A percentile compares a stretch with the other conserved stretches of the same genome.
phyloP scores from a whole-genome alignment of 345 rosid species.

The Eucalyptus curtisii region DNA sequence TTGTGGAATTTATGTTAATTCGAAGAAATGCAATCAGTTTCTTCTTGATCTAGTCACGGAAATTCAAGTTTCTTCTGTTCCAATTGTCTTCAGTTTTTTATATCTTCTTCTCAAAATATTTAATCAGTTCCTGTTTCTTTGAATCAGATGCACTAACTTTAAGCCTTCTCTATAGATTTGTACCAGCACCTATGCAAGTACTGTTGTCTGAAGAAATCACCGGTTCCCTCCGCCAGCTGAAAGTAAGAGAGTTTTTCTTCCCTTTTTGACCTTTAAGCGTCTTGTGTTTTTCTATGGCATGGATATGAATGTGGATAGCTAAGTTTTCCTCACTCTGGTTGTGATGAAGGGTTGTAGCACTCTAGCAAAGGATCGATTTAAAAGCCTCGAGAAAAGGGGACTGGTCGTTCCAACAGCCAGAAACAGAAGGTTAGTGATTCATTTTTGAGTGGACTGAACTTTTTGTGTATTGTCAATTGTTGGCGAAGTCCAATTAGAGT shows the following conservation, averaged over 20 bases:
- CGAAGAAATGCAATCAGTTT: neutral
- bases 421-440: slow-evolving; percentile 40
- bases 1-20: neutral
- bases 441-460: neutral
- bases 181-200: slow-evolving; percentile 82
- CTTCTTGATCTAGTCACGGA: neutral
- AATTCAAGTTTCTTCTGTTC: neutral
- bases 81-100: neutral
- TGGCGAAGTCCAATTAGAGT: neutral
- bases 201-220: slow-evolving; percentile 86
- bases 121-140: neutral
- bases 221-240: slow-evolving; percentile 79
- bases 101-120: neutral
- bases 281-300: neutral
- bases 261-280: neutral
- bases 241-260: slow-evolving; percentile 23
- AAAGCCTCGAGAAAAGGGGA: slow-evolving; percentile 92
- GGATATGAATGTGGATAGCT: neutral
- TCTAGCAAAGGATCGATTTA: slow-evolving; percentile 75
- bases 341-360: slow-evolving; percentile 66
- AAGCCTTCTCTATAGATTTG: neutral
- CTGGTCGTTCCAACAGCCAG: slow-evolving; percentile 51
- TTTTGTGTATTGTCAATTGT: neutral
- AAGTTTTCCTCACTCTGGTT: neutral
- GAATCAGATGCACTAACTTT: neutral